Base-by-base conservation (phyloP, 2,329 filamentous ascomycete species). In the Colletotrichum agaves region DNA sequence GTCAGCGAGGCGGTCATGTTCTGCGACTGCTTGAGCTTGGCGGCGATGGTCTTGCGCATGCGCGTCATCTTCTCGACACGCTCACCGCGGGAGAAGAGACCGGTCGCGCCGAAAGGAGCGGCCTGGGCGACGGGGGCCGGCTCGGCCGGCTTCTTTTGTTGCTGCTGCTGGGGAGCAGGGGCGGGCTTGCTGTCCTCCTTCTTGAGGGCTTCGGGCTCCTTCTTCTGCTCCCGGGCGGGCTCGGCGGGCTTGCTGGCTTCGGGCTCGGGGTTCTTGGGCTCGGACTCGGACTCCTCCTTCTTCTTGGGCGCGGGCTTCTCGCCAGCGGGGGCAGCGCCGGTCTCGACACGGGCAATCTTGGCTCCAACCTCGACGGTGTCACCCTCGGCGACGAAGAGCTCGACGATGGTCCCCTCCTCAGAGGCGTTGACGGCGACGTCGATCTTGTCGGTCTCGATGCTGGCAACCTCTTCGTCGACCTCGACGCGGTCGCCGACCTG, bases 11-110 rank as follows among this genome's bases (percentile, higher is more conserved):
- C 92, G 74, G 84, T 84, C 76, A 91, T 86, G 78, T 90, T 85
- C 80, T 90, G 85, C 61, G 90, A 92, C 77, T 92, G 84, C 73
- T 85, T 87, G 61, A 93, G 88, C 72, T 90, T 88, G 72, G 77
- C 82, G 71, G 91, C 90, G 74, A 93, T 93, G 70, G 89, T 90
- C 84, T 91, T 91, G 81, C 90, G 90, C 90, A 93, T 93, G 73
- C 88, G 88, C 71, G 84, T 85, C 71, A 90, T 72, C 69, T 76
- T 77, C 69, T 76, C 75, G 13, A 41, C 27, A 47, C 64, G 64
- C 64, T 67, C 64, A 39, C 37, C 64, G 46, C 64, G 64, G 39
- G 64, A 64, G 64, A 67, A 67, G 33, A 49, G 43, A 33, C 64
- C 64, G 15, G 39, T 35, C 4, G 61, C 44, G 33, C 64, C 64